Evolutionary conservation across 1,139 yeast genomes (phyloP).

Genomic region (Saccharomyces hybrid): DNA sequence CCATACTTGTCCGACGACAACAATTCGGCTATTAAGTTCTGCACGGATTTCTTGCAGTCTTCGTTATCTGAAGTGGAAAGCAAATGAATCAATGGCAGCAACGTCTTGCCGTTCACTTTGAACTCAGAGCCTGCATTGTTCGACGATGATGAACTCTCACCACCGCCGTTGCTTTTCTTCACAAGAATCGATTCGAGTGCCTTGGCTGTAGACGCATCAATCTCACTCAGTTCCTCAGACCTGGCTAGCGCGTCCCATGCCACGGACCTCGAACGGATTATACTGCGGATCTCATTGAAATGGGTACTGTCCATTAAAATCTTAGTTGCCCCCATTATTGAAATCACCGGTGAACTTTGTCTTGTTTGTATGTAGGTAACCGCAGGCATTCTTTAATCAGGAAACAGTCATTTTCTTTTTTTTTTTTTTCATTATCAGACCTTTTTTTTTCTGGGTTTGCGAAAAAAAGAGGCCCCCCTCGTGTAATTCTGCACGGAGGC

Average conservation of each 20-base stretch:
- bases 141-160: conserved; percentile 1
- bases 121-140: conserved; percentile 16
- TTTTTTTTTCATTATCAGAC: conserved; percentile 1
- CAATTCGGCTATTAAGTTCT: conserved; percentile 63
- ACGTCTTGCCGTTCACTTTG: conserved; percentile 22
- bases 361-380: not conserved
- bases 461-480: not conserved
- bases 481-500: not conserved
- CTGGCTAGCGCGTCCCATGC: conserved; percentile 93
- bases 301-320: conserved; percentile 49
- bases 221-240: conserved; percentile 48
- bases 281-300: conserved; percentile 65
- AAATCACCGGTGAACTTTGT: conserved; percentile 1
- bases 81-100: conserved; percentile 27
- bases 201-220: conserved; percentile 29
- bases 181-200: conserved; percentile 24
- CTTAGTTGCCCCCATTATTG: conserved; percentile 6
- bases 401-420: not conserved
- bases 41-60: conserved; percentile 70
- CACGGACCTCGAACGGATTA: conserved; percentile 72
- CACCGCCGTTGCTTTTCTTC: conserved; percentile 8
- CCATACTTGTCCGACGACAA: conserved; percentile 33
- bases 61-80: conserved; percentile 21
- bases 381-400: not conserved
- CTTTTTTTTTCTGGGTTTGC: not conserved